Percentiles rank a stretch among this genome's conserved stretches.
Conservation (phyloP, 1,284 basidiomycete genomes). For the Ceratobasidium sp. region DNA sequence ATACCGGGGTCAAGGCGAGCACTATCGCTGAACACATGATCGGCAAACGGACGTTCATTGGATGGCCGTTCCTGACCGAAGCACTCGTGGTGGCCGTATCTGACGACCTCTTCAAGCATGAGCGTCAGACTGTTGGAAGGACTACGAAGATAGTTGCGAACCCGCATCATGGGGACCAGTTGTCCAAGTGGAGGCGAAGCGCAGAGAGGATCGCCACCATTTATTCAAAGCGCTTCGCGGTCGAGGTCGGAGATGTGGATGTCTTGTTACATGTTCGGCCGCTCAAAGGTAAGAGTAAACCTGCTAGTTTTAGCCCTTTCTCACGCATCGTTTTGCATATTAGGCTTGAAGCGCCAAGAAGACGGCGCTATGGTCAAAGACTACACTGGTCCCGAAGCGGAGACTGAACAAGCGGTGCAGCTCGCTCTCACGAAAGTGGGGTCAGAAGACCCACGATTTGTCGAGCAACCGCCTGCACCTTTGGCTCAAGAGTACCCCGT, state of each 20-base stretch:
- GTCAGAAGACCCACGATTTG: conserved; percentile 89
- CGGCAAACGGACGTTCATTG: conserved; percentile 82
- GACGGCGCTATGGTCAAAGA: conserved; percentile 94
- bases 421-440: conserved; percentile 82
- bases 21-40: conserved; percentile 83
- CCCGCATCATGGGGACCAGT: conserved; percentile 74
- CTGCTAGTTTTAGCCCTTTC: too few relatives aligned
- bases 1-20: conserved; percentile 76
- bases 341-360: conserved; percentile 89
- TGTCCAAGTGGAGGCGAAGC: conserved; percentile 81
- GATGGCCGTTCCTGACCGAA: conserved; percentile 97
- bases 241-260: conserved; percentile 86
- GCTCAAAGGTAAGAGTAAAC: conserved; percentile 76
- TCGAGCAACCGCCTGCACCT: conserved; percentile 86
- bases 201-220: conserved; percentile 84
- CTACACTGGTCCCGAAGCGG: conserved; percentile 86
- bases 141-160: conserved; percentile 74
- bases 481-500: conserved; percentile 91
- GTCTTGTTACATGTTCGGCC: conserved; percentile 87
- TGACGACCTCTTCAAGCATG: conserved; percentile 90
- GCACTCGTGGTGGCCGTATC: conserved; percentile 89
- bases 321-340: not conserved
- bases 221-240: conserved; percentile 92
- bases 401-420: conserved; percentile 88
- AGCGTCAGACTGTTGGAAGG: conserved; percentile 68